Percentiles rank a stretch among this genome's conserved stretches.
These are phyloP conservation scores for Aspergillus caelatus DNA, from an alignment of 2,329 filamentous ascomycete species.

Conservation along the genomic window DNA sequence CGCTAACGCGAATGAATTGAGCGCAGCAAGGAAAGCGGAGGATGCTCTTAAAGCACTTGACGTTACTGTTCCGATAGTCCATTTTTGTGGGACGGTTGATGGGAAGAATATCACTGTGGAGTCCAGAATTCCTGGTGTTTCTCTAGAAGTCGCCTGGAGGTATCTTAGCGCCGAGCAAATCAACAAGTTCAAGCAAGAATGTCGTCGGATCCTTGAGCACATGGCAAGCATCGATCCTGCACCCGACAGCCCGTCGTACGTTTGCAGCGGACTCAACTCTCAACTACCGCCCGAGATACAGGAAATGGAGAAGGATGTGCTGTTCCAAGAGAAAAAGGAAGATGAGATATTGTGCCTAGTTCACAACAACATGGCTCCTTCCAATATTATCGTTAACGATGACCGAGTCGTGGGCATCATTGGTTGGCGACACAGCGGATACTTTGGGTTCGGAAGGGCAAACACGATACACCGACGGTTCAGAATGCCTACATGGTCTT, in stretches of 20 bases:
- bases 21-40: slow-evolving; percentile 38
- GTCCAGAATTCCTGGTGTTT: slow-evolving; percentile 43
- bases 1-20: slow-evolving; percentile 42
- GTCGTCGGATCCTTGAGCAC: slow-evolving; percentile 36
- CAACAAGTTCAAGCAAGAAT: slow-evolving; percentile 38
- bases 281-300: slow-evolving; percentile 27
- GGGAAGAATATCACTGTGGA: slow-evolving; percentile 45
- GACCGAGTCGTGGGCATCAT: slow-evolving; percentile 41
- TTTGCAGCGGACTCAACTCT: slow-evolving; percentile 36
- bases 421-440: slow-evolving; percentile 45
- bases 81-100: slow-evolving; percentile 42
- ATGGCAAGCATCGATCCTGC: slow-evolving; percentile 30
- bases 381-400: slow-evolving; percentile 43
- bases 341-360: slow-evolving; percentile 34
- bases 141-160: slow-evolving; percentile 42
- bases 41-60: slow-evolving; percentile 35
- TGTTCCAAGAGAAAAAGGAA: slow-evolving; percentile 32
- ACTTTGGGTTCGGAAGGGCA: slow-evolving; percentile 40
- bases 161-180: slow-evolving; percentile 39
- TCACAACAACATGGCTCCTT: slow-evolving; percentile 42
- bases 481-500: slow-evolving; percentile 27
- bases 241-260: slow-evolving; percentile 35
- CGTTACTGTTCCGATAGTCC: slow-evolving; percentile 38
- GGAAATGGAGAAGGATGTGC: slow-evolving; percentile 34
- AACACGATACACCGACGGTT: slow-evolving; percentile 37